Base-by-base conservation (phyloP, 768 basidiomycete species). In the Lentinula aciculospora region DNA sequence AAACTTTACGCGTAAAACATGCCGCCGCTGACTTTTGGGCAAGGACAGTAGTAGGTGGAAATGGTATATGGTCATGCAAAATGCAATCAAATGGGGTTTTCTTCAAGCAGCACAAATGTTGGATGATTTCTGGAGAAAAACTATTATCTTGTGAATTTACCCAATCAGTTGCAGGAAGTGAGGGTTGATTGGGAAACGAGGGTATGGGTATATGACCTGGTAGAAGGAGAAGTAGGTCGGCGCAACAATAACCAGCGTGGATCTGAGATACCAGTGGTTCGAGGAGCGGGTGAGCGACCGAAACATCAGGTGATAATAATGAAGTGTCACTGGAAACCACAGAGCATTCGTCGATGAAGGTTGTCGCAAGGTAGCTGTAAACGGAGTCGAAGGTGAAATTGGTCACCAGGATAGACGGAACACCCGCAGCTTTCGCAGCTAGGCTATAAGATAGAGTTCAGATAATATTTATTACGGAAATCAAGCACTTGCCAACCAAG, bases 301-400 rank as follows among this genome's bases (percentile, higher is more conserved):
- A 86, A 21, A 71, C 67, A 59, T 91, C 89, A 1, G 77, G 72
- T 12, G 75, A 59, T 4, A 77, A 67, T 56, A 46, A 27, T 17
- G 42, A 15, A 17, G 17, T 25, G n/a, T 29, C 42, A 46, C 40
- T 29, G 2, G 17, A 25, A 29, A 55, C 23, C 17, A 66, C 58
- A 42, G 71, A 68, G 13, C 64, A 63, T 23, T 64, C 59, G 56
- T 85, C 81, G n/a, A 79, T 64, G 32, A 84, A 67, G 3, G 76
- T 67, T 0, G 86, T 82, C 3, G 85, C 80, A 19, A 91, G 83
- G 61, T 84, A 90, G 60, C 86, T 88, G 68, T 86, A 92, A 12
- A 90, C 88, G 1, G 89, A 86, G 69, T 92, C 89, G 68, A 92
- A 92, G 0, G 88, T 86, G 67, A 92, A 92, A 72, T 92, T 92